These are phyloP conservation scores for Jatropha podagrica DNA, from an alignment of 441 rosid species.

Conservation along the genomic window DNA sequence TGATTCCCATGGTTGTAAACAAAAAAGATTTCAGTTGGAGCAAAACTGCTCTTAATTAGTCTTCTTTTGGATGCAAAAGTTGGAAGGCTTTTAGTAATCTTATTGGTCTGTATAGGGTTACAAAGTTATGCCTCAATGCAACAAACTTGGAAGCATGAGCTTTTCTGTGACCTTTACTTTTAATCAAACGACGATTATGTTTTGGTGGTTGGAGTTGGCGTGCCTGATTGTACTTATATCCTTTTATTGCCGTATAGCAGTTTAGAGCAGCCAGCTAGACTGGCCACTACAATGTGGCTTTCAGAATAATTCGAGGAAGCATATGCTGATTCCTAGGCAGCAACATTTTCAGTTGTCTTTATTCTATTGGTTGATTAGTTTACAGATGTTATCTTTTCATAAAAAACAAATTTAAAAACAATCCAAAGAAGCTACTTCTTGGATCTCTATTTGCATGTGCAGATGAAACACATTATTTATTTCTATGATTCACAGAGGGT, in stretches of 20 bases:
- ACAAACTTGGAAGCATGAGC: background rate
- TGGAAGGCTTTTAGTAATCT: background rate
- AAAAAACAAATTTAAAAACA: background rate
- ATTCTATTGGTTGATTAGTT: background rate
- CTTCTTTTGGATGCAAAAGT: background rate
- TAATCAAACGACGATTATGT: background rate
- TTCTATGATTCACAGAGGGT: background rate
- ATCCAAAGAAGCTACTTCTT: background rate
- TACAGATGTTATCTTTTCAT: background rate
- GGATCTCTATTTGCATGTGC: too few relatives aligned
- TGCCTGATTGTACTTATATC: background rate
- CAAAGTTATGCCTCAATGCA: background rate
- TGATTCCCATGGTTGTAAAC: background rate
- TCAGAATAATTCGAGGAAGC: background rate
- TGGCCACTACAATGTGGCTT: background rate
- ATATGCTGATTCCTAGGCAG: background rate
- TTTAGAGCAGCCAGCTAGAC: background rate
- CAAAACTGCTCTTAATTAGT: background rate
- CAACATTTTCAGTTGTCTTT: background rate
- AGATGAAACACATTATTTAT: background rate
- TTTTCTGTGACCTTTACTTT: background rate
- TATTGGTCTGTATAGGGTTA: background rate
- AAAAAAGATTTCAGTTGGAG: background rate
- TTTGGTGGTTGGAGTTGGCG: background rate
- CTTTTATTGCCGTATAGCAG: background rate